These are phyloP conservation scores for Tuber melanosporum DNA, from an alignment of 495 filamentous ascomycete genomes.

Conservation along the genomic window DNA sequence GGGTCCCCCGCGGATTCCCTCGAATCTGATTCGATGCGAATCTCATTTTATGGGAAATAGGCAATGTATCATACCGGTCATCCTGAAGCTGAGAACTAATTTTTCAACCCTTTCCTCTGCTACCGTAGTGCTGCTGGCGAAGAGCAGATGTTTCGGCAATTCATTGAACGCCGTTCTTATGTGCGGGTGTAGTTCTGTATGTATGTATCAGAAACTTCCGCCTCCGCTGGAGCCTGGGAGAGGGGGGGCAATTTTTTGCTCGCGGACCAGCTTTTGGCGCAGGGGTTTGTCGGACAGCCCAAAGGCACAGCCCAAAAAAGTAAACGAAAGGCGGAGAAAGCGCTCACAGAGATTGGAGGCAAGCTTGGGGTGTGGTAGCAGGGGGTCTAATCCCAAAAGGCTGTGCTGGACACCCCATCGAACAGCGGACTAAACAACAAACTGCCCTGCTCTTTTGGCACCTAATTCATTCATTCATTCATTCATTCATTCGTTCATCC, in stretches of 20 bases:
- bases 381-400: neutral
- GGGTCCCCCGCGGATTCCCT: neutral
- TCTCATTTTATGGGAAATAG: neutral
- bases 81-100: neutral
- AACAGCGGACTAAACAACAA: neutral
- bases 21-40: neutral
- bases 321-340: slow-evolving; percentile 4
- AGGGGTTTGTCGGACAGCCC: neutral
- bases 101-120: neutral
- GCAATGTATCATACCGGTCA: neutral
- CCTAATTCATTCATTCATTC: neutral
- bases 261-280: neutral
- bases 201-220: neutral
- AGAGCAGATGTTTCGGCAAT: neutral
- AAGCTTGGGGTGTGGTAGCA: neutral
- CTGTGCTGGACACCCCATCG: slow-evolving; percentile 2
- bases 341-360: neutral
- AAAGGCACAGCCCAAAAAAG: slow-evolving; percentile 3
- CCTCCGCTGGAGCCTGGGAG: neutral
- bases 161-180: neutral
- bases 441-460: neutral
- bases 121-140: neutral
- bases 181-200: neutral
- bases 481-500: neutral
- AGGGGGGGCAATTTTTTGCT: neutral